Evolutionary conservation across 2,329 filamentous ascomycete species (phyloP).

Genomic region (Trichoderma sp.): DNA sequence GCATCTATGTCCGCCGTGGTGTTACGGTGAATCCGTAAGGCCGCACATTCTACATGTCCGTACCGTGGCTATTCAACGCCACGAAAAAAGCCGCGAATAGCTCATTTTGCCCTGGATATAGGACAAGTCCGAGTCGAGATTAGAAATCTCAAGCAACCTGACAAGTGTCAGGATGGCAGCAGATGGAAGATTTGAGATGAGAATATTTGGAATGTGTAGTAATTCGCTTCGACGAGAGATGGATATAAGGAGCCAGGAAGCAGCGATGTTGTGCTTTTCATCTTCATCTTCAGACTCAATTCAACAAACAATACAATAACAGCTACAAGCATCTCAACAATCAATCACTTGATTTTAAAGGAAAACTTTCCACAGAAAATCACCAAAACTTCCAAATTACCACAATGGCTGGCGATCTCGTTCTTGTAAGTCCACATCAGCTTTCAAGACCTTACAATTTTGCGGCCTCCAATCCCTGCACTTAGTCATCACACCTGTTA

Average conservation of each 20-base stretch:
- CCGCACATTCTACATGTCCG: background rate
- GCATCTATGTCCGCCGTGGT: background rate
- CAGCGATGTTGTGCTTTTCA: background rate
- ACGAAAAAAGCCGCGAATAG: background rate
- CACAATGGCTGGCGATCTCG: conserved; percentile 27
- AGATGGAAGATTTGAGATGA: background rate
- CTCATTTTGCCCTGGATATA: background rate
- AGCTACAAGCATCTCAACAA: background rate
- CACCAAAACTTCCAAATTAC: background rate
- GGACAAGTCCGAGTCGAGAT: background rate
- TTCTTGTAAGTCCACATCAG: conserved; percentile 18
- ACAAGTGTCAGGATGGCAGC: background rate
- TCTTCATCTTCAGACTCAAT: background rate
- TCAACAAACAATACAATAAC: background rate
- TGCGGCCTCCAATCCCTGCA: background rate
- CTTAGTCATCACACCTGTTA: background rate
- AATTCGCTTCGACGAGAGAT: background rate
- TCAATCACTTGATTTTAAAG: background rate
- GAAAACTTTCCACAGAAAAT: background rate
- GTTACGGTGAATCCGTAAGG: conserved; percentile 11
- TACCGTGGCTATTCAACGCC: background rate
- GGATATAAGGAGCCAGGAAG: conserved; percentile 1
- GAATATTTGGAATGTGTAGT: background rate
- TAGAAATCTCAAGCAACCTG: background rate
- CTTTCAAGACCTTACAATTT: background rate